Evolutionary conservation across 2,329 filamentous ascomycete genomes (phyloP).

Genomic region (Fusarium newnesense): DNA sequence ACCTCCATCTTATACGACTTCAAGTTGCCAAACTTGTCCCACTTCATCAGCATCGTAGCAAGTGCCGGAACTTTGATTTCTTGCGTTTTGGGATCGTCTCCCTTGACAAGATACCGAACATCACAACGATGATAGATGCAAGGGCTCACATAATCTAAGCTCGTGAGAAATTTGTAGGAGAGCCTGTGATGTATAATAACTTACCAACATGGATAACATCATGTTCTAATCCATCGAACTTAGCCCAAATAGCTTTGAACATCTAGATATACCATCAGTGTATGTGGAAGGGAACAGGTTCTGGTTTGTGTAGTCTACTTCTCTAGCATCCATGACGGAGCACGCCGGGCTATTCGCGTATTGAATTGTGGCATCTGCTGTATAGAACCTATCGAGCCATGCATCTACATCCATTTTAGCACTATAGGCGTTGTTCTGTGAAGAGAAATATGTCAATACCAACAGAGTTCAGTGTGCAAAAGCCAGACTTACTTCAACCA

Average conservation of each 20-base stretch:
- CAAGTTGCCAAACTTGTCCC: background rate
- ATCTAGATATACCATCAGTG: background rate
- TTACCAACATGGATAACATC: conserved; percentile 4
- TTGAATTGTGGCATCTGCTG: background rate
- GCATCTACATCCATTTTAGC: background rate
- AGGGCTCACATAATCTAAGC: background rate
- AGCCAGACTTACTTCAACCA: background rate
- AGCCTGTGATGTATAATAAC: no score
- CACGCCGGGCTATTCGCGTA: background rate
- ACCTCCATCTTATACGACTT: conserved; percentile 4
- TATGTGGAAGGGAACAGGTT: background rate
- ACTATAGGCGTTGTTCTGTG: conserved; percentile 1
- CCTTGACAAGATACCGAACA: conserved; percentile 8
- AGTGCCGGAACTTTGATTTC: background rate
- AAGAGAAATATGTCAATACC: background rate
- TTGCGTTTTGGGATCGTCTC: conserved; percentile 2
- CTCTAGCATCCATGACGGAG: background rate
- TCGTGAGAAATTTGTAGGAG: background rate
- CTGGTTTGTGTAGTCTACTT: background rate
- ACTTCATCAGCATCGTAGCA: background rate
- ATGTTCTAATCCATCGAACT: conserved; percentile 4
- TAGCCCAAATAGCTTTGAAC: conserved; percentile 2
- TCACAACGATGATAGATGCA: conserved; percentile 9
- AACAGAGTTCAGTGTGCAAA: background rate
- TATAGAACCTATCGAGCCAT: conserved; percentile 11